phyloP scores from a whole-genome alignment of 768 basidiomycete species.

The Lepiota venenata region DNA sequence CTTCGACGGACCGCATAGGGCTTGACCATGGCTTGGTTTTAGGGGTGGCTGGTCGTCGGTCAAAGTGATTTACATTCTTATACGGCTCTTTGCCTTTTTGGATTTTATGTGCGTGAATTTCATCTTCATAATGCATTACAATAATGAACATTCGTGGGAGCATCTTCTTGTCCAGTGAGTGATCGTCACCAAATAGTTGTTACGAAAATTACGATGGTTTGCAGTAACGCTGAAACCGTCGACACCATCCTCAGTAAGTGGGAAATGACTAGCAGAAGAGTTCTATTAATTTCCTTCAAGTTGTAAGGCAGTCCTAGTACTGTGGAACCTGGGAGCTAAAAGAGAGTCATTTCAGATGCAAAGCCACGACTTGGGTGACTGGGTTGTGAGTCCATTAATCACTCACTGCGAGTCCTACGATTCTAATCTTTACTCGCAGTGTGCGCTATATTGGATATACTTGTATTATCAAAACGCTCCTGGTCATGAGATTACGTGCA shows the following conservation, averaged over 20 bases:
- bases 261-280: background rate
- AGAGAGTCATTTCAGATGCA: background rate
- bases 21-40: background rate
- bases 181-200: background rate
- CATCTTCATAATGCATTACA: background rate
- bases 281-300: background rate
- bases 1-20: background rate
- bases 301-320: background rate
- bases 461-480: constrained; percentile 4
- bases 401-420: no score
- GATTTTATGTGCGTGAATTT: background rate
- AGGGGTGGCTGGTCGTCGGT: background rate
- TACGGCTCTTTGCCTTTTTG: background rate
- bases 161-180: constrained; percentile 1
- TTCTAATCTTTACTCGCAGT: background rate
- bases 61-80: constrained; percentile 1
- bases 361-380: constrained; percentile 7
- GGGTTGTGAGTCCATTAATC: background rate
- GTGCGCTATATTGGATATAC: constrained; percentile 1
- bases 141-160: background rate
- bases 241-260: background rate
- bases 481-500: constrained; percentile 7
- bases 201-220: background rate
- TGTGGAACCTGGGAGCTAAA: background rate
- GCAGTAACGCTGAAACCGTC: background rate